Base-by-base conservation (phyloP, 2,329 filamentous ascomycete species). In the Immersiporthe knoxdaviesiana region DNA sequence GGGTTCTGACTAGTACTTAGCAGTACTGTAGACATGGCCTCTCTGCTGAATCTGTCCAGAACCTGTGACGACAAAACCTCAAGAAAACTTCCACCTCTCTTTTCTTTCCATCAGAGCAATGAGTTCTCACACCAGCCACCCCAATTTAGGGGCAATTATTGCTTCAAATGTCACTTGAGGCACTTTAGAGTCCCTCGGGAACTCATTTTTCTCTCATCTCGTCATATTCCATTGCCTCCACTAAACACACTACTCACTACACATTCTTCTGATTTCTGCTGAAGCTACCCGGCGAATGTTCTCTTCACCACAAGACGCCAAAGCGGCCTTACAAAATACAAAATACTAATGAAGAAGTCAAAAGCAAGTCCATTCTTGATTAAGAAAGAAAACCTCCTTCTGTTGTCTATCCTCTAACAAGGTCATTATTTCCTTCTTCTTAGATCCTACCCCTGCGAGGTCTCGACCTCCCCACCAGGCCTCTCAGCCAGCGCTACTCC, bases 401-500 rank as follows among this genome's bases (percentile, higher is more conserved):
- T 32, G 24, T 10, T 27, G 14, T 10, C 35, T 10, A 14, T 27
- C 35, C 35, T 24, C 21, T 37, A n/a, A 60, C 18, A 37, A n/a
- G n/a, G 7, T 8, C n/a, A n/a, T n/a, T n/a, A n/a, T n/a, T n/a
- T n/a, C n/a, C n/a, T 11, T 32, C n/a, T 63, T 72, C 10, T 11
- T 74, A 84, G 79, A 80, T 81, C 59, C 81, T 84, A 8, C 84
- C 84, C 1, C 79, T 88, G 11, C 82, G 84, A 11, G 72, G 76
- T 35, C 72, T 79, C 35, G 74, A 73, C 6, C 72, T 79, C 27
- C 73, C 74, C 18, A 74, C 75, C 1, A 72, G 74, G 14, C 79
- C 78, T 0, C 68, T 76, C 44, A 68, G 72, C 71, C 77, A 56
- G 27, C 52, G 75, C 58, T 80, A 81, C 65, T 80, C 81, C 59